Base-by-base conservation (phyloP, 2,329 filamentous ascomycete species). In the Ophiocordyceps australis region DNA sequence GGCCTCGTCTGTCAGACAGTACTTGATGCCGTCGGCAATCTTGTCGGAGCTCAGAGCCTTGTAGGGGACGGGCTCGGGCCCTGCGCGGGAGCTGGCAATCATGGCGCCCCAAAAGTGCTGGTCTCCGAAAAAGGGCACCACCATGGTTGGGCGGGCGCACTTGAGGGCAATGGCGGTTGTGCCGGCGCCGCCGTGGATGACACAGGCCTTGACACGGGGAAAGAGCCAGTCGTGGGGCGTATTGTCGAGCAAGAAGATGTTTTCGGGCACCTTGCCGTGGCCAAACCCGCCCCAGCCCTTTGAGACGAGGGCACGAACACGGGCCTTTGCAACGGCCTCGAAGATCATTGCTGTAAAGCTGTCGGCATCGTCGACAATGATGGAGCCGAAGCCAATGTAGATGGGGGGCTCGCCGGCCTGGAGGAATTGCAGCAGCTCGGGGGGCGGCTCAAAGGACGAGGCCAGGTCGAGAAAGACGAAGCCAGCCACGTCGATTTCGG, bases 161-260 rank as follows among this genome's bases (percentile, higher is more conserved):
- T 76, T 78, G 17, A 83, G 54, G 2, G 74, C 74, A 24, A 76
- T 76, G 2, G 77, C 77, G 1, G 75, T 79, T 0, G 77, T 83
- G 3, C 77, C 77, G 1, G 78, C 78, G 9, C 77, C 77, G n/a
- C 77, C 77, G 34, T 82, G 77, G 32, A 80, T 77, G 2, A 82
- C 66, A 4, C 74, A 74, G 1, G 69, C 73, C 23, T 54, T 55
- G 4, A 80, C 67, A 17, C 57, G 56, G 0, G 73, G 73, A 33
- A 82, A 82, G 0, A 83, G 54, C 76, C 77, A 83, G 46, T 82
- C 76, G 39, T 82, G 76, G 0, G 75, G 77, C 0, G 65, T 74
- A 36, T 81, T 80, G 19, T 70, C 76, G 4, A 83, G 59, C 63
- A 82, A 67, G 47, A 65, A 78, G 28, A 82, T 55, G 32, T 71